A percentile compares a stretch with the other conserved stretches of the same genome.
phyloP scores from a whole-genome alignment of 148 eudicot species.

The Fagopyrum esculentum region DNA sequence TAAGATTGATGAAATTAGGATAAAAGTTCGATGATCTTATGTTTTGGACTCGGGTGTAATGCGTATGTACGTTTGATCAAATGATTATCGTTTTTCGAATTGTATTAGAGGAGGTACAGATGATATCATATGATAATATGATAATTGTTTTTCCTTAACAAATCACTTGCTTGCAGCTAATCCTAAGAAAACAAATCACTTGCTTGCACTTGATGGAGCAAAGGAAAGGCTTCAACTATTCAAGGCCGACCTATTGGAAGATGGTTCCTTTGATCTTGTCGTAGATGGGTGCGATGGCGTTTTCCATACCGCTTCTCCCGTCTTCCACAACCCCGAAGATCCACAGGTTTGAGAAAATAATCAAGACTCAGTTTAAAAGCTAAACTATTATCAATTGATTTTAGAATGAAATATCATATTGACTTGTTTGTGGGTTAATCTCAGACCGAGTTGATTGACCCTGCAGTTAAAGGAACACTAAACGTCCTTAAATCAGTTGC shows the following conservation, averaged over 20 bases:
- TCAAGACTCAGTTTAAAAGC: neutral
- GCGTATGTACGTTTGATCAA: too few relatives aligned
- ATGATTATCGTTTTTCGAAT: too few relatives aligned
- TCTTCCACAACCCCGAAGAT: conserved; percentile 7
- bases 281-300: conserved; percentile 31
- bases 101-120: too few relatives aligned
- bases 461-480: conserved; percentile 36
- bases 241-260: conserved; percentile 27
- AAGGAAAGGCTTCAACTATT: conserved; percentile 21
- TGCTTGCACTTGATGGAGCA: conserved; percentile 22
- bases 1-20: too few relatives aligned
- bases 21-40: too few relatives aligned
- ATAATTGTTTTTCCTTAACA: neutral
- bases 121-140: neutral
- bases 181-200: conserved; percentile 24
- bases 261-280: conserved; percentile 26
- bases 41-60: too few relatives aligned
- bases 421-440: too few relatives aligned
- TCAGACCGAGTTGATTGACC: conserved; percentile 28
- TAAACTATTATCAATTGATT: too few relatives aligned
- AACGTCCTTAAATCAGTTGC: conserved; percentile 28
- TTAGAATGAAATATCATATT: too few relatives aligned
- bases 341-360: neutral
- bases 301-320: conserved; percentile 29
- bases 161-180: conserved; percentile 11